Percentiles rank a stretch among this genome's conserved stretches.
Conservation (phyloP, 129 eudicot species). For the Solidago caesia region DNA sequence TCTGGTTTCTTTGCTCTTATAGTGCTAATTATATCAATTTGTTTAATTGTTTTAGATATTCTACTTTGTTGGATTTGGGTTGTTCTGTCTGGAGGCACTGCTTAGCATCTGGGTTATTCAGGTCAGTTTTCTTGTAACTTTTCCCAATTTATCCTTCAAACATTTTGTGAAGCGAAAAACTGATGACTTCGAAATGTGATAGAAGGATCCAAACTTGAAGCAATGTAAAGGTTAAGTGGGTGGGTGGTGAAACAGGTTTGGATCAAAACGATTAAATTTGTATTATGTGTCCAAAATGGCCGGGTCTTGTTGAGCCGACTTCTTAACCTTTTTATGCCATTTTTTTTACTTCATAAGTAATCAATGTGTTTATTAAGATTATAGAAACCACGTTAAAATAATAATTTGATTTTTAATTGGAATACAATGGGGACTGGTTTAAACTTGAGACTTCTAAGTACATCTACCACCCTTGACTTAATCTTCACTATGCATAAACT, state of each 20-base stretch:
- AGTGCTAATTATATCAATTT: slow-evolving; percentile 9
- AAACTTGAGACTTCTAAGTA: too few species aligned
- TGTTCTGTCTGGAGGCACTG: slow-evolving; percentile 74
- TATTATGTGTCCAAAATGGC: neutral
- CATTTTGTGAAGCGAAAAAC: neutral
- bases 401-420: too few species aligned
- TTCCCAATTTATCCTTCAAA: neutral
- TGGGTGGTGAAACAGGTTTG: neutral
- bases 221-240: neutral
- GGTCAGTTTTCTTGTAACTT: slow-evolving; percentile 38
- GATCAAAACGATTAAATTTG: neutral
- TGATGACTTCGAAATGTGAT: neutral
- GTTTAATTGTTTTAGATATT: slow-evolving; percentile 53
- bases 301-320: neutral
- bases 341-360: neutral
- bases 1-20: neutral
- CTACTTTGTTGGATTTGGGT: slow-evolving; percentile 93
- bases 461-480: too few species aligned
- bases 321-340: neutral
- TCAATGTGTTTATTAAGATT: too few species aligned
- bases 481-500: too few species aligned
- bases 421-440: too few species aligned
- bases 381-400: too few species aligned
- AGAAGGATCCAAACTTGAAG: neutral
- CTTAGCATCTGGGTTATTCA: slow-evolving; percentile 94